Base-by-base conservation (phyloP, 306 rosid genomes). In the Quercus aquifolioides region DNA sequence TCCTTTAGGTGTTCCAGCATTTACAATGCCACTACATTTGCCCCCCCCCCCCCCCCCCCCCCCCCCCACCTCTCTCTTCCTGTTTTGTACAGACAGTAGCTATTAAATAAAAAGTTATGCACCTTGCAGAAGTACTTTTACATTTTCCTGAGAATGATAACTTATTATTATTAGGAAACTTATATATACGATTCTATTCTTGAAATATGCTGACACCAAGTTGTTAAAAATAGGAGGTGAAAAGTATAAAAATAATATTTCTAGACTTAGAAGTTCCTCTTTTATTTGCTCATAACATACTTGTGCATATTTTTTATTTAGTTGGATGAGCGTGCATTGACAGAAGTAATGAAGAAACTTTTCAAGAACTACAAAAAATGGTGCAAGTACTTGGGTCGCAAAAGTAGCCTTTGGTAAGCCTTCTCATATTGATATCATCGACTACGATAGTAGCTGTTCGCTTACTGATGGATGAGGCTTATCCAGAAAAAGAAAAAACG, bases 361-460 rank as follows among this genome's bases (percentile, higher is more conserved):
- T 95, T 95, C 90, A 95, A 92, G 89, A 95, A 90, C 86, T 95
- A 95, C 82, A 95, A 95, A 79, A 91, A 90, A 73, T 95, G 99
- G 99, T 95, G 99, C 98, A 95, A 92, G 87, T 95, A 91, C 85
- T 89, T 95, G 92, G 96, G 90, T 79, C 91, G 99, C 83, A 95
- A 92, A 87, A 95, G 99, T 79, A 95, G 99, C 87, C 99, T 95
- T 80, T 95, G 99, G 99, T 92, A 83, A 80, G 91, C 67, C 78
- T 77, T 82, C 59, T 46, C 68, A 14, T 30, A 73, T 56, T 78
- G 56, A 63, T 65, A 74, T 33, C 31, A 73, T 79, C 23, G 26
- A 63, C 85, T 71, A 57, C 38, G 77, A 78, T 17, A 73, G 5
- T 23, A 19, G 41, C 60, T 54, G 62, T 51, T 49, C 18, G 71